Evolutionary conservation across 2,329 filamentous ascomycete genomes (phyloP).

Genomic region (Aureobasidium sp.): DNA sequence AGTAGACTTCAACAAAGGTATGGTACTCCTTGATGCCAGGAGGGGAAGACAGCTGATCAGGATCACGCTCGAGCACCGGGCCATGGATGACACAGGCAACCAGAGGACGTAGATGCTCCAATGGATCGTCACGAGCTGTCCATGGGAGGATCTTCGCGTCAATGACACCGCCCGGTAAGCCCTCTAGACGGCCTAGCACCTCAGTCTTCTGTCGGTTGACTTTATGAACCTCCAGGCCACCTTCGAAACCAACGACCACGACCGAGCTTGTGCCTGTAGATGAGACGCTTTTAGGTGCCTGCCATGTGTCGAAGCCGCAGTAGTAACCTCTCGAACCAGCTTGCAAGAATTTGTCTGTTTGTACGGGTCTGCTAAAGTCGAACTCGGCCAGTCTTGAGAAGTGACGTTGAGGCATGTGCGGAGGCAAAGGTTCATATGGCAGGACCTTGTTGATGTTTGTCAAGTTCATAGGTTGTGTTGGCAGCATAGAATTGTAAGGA

Average conservation of each 20-base stretch:
- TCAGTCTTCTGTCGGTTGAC: slow-evolving; percentile 66
- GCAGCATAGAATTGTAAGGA: not conserved
- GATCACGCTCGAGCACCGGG: slow-evolving; percentile 45
- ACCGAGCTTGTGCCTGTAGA: slow-evolving; percentile 42
- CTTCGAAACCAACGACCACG: slow-evolving; percentile 70
- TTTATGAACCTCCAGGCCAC: slow-evolving; percentile 66
- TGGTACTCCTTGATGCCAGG: slow-evolving; percentile 57
- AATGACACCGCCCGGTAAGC: slow-evolving; percentile 69
- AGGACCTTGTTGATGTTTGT: slow-evolving; percentile 15
- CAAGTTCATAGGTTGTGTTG: slow-evolving; percentile 5
- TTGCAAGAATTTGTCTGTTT: slow-evolving; percentile 25
- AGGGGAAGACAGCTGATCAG: slow-evolving; percentile 25
- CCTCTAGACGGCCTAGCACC: slow-evolving; percentile 61
- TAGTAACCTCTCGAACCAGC: slow-evolving; percentile 54
- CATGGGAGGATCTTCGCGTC: slow-evolving; percentile 76
- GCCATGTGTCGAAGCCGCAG: slow-evolving; percentile 70
- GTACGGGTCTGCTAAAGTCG: slow-evolving; percentile 20
- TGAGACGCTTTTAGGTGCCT: slow-evolving; percentile 27
- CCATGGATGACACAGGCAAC: slow-evolving; percentile 76
- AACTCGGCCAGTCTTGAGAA: slow-evolving; percentile 25
- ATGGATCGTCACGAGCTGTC: slow-evolving; percentile 45
- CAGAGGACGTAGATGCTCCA: slow-evolving; percentile 56
- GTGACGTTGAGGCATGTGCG: slow-evolving; percentile 28
- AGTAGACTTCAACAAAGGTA: slow-evolving; percentile 84
- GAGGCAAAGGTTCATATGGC: slow-evolving; percentile 24